Conservation (phyloP, 2,329 filamentous ascomycete species). For the Aureobasidium musti region DNA sequence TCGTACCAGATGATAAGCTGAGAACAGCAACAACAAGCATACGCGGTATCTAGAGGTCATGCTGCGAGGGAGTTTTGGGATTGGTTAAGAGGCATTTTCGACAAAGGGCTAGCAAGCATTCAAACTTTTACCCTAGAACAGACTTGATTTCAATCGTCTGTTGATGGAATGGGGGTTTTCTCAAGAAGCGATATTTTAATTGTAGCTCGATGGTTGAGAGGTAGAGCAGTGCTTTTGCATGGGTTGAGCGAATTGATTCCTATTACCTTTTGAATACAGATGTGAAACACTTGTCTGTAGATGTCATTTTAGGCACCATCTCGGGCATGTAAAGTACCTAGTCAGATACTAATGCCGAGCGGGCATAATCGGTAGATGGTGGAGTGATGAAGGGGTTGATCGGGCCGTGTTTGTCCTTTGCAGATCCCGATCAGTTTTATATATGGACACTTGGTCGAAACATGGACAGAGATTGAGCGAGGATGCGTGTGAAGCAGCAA, state of each 20-base stretch:
- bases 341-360: not conserved
- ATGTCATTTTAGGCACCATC: not conserved
- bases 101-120: not conserved
- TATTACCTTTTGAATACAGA: not conserved
- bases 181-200: not conserved
- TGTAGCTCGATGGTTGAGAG: not conserved
- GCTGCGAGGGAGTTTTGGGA: constrained; percentile 18
- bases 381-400: constrained; percentile 18
- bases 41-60: not conserved
- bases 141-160: not conserved
- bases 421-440: constrained; percentile 6
- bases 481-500: not conserved
- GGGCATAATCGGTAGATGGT: constrained; percentile 12
- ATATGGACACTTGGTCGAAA: not conserved
- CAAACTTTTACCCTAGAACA: not conserved
- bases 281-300: not conserved
- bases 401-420: constrained; percentile 17
- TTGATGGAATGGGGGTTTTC: not conserved
- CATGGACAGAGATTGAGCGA: not conserved
- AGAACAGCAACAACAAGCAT: not conserved
- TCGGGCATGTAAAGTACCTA: not conserved
- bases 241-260: not conserved
- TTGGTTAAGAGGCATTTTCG: constrained; percentile 5
- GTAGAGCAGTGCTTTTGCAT: not conserved
- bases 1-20: constrained; percentile 33